phyloP scores from a whole-genome alignment of 805 yeast species.

The Hyphopichia homilentoma region DNA sequence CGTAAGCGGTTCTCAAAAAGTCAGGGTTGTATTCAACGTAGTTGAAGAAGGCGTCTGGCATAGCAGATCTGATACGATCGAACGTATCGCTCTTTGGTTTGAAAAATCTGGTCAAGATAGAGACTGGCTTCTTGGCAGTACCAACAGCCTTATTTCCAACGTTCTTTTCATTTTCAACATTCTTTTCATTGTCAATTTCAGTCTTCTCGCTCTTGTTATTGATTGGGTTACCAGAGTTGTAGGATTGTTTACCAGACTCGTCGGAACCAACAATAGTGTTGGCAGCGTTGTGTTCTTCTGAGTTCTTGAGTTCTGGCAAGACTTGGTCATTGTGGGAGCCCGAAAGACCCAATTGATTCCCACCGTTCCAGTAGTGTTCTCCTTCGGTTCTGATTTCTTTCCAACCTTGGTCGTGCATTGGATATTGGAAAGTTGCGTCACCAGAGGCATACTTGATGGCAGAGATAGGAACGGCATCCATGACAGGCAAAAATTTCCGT shows the following conservation, averaged over 20 bases:
- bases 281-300: conserved; percentile 5
- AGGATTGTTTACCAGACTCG: conserved; percentile 1
- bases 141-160: conserved; percentile 11
- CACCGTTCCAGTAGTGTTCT: conserved; percentile 43
- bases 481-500: conserved; percentile 55
- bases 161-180: conserved; percentile 19
- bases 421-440: conserved; percentile 46
- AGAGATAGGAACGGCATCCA: conserved; percentile 68
- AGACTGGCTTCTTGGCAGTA: conserved; percentile 8
- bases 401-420: conserved; percentile 61
- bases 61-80: conserved; percentile 36
- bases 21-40: conserved; percentile 40
- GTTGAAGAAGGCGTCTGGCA: conserved; percentile 42
- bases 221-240: not conserved
- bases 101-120: conserved; percentile 39
- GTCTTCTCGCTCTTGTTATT: conserved; percentile 10
- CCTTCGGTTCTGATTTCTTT: conserved; percentile 54
- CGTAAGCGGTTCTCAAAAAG: conserved; percentile 42
- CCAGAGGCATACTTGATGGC: conserved; percentile 49
- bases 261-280: conserved; percentile 3
- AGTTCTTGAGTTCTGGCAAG: conserved; percentile 7
- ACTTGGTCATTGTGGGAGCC: conserved; percentile 16
- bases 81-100: conserved; percentile 47
- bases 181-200: conserved; percentile 11
- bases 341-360: conserved; percentile 36